Base-by-base conservation (phyloP, 495 filamentous ascomycete genomes). In the Xylaria longipes region DNA sequence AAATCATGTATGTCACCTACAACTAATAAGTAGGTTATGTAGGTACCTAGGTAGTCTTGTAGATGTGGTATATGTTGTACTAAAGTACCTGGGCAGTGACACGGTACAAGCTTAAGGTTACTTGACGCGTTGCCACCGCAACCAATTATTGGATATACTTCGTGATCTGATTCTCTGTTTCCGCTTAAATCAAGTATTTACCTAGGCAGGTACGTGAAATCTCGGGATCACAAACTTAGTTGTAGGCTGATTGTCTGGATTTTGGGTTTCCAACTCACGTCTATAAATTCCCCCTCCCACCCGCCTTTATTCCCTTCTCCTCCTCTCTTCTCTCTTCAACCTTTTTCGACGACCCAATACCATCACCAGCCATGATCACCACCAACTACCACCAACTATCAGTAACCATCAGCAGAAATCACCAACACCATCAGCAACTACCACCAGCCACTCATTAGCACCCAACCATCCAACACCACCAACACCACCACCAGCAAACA, bases 271-370 rank as follows among this genome's bases (percentile, higher is more conserved):
- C 0, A 56, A 31, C 11, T 15, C 52, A 56, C 27, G 52, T 56
- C 52, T 56, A 56, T 56, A 56, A 56, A 56, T 56, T 56, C 3
- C 25, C 27, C 52, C 15, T 29, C 52, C 50, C 52, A 27, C 50
- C 52, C 12, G 27, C 27, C 27, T 56, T 31, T 12, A 4, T 29
- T 17, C 3, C 52, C 29, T 14, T 46, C 17, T 9, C 25, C 15
- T 31, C 52, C 52, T 56, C 52, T 6, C 52, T 56, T 17, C 27
- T 50, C 46, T 50, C 46, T 31, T 27, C 27, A 15, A 56, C 52
- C 52, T 20, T 54, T 56, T 31, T 29, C 29, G 27, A 27, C 25
- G 14, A 56, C 52, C 7, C 52, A 46, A 3, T 9, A 46, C 11
- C 12, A 46, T 3, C 43, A 20, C 4, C 17, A 46, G 12, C 12